phyloP scores from a whole-genome alignment of 176 grass and related monocot species.

The Puccinellia tenuiflora region DNA sequence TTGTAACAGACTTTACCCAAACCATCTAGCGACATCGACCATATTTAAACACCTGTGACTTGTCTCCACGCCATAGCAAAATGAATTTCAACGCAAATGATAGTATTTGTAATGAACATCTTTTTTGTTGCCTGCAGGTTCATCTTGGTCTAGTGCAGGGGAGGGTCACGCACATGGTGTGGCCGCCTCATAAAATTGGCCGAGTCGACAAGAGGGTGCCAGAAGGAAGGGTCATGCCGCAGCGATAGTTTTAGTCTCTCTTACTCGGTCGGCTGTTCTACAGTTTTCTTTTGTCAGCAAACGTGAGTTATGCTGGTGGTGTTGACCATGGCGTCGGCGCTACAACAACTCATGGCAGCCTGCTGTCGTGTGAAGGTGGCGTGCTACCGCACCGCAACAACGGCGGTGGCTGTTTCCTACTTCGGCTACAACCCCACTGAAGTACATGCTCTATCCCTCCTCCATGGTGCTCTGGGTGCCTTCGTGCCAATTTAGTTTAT shows the following conservation, averaged over 20 bases:
- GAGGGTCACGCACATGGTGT: slow-evolving; percentile 56
- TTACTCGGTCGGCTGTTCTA: not conserved
- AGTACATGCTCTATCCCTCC: no score
- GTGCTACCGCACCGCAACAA: no score
- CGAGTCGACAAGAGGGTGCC: slow-evolving; percentile 33
- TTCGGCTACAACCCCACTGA: no score
- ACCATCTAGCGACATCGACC: not conserved
- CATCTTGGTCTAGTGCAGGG: slow-evolving; percentile 60
- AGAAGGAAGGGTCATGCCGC: slow-evolving; percentile 33
- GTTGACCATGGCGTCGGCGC: no score
- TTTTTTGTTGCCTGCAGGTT: slow-evolving; percentile 37
- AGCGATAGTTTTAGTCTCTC: slow-evolving; percentile 7
- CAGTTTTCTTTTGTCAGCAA: not conserved
- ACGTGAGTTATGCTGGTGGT: no score
- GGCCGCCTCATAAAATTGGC: slow-evolving; percentile 64
- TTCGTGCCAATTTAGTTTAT: not conserved
- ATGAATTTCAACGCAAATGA: not conserved
- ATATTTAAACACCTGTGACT: not conserved
- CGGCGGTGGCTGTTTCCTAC: no score
- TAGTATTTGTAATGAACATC: not conserved
- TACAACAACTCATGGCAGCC: no score
- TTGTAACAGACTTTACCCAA: no score
- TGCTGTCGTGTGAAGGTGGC: no score
- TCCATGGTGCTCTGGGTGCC: no score
- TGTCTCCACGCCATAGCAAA: not conserved